Percentiles rank a stretch among this genome's conserved stretches.
Evolutionary conservation across 2,329 filamentous ascomycete species (phyloP).

Genomic region (Paramyrothecium sp.): DNA sequence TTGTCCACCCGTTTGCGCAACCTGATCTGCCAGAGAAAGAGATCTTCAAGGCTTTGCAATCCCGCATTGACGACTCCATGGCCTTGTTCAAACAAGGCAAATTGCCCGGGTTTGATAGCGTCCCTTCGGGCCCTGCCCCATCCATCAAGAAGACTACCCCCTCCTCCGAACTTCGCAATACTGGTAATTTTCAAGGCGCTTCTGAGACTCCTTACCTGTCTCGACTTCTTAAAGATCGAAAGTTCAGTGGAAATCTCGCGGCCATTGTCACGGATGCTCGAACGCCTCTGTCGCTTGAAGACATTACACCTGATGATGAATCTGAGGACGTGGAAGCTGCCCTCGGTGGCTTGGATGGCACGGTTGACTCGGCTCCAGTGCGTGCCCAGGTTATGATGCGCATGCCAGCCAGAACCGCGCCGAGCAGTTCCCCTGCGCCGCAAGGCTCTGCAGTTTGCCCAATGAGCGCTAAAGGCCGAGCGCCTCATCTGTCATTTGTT

Average conservation of each 20-base stretch:
- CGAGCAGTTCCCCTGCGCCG: slow-evolving; percentile 42
- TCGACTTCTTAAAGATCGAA: slow-evolving; percentile 59
- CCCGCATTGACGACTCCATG: slow-evolving; percentile 54
- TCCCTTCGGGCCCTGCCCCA: slow-evolving; percentile 31
- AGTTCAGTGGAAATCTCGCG: slow-evolving; percentile 59
- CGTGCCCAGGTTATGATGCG: slow-evolving; percentile 49
- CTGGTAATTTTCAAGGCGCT: slow-evolving; percentile 47
- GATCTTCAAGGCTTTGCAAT: slow-evolving; percentile 47
- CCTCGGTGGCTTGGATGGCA: slow-evolving; percentile 9
- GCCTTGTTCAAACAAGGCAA: slow-evolving; percentile 51
- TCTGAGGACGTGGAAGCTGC: slow-evolving; percentile 35
- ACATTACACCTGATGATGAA: slow-evolving; percentile 53
- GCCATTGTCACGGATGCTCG: slow-evolving; percentile 60
- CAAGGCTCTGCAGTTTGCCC: slow-evolving; percentile 42
- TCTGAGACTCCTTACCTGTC: slow-evolving; percentile 66
- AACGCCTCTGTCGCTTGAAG: slow-evolving; percentile 49
- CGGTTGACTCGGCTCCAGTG: slow-evolving; percentile 13
- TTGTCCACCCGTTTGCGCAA: slow-evolving; percentile 33
- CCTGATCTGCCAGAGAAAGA: slow-evolving; percentile 52
- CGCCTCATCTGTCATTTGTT: slow-evolving; percentile 37
- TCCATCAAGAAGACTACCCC: slow-evolving; percentile 3
- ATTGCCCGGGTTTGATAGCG: slow-evolving; percentile 45
- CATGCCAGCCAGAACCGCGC: slow-evolving; percentile 56
- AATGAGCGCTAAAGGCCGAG: slow-evolving; percentile 56
- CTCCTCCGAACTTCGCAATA: slow-evolving; percentile 10